Evolutionary conservation across 306 rosid species (phyloP).

Genomic region (Sophora flavescens): DNA sequence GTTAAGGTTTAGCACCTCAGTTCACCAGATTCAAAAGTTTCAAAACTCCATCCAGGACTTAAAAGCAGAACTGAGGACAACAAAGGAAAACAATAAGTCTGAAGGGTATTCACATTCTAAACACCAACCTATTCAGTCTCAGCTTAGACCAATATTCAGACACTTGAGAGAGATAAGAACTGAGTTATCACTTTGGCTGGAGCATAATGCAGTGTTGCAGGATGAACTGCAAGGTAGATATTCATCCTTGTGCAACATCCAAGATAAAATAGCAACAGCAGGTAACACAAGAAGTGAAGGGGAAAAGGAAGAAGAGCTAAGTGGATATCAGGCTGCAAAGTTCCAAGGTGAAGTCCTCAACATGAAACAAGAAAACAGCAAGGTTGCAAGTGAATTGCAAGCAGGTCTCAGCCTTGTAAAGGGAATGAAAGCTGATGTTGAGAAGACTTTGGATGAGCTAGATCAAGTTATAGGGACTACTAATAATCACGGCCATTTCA

Average conservation of each 20-base stretch:
- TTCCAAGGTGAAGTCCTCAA: conserved; percentile 91
- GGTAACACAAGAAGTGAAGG: conserved; percentile 31
- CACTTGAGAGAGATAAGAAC: conserved; percentile 93
- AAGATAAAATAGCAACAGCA: conserved; percentile 67
- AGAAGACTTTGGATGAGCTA: conserved; percentile 67
- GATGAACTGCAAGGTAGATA: conserved; percentile 74
- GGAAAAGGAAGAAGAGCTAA: conserved; percentile 48
- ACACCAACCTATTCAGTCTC: conserved; percentile 56
- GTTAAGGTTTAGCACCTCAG: conserved; percentile 83
- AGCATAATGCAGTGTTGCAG: conserved; percentile 73
- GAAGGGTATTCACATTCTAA: conserved; percentile 59
- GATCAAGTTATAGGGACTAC: conserved; percentile 61
- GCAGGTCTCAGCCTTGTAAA: conserved; percentile 73
- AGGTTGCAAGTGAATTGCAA: conserved; percentile 72
- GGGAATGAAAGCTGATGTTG: conserved; percentile 68
- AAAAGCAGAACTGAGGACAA: conserved; percentile 56
- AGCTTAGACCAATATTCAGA: conserved; percentile 72
- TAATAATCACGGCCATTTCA: conserved; percentile 26
- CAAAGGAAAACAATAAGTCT: conserved; percentile 52
- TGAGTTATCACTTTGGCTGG: conserved; percentile 87
- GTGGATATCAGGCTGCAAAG: conserved; percentile 77
- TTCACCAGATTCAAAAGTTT: conserved; percentile 90
- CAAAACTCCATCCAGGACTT: conserved; percentile 83
- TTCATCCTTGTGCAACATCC: conserved; percentile 68
- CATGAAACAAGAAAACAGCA: conserved; percentile 88